Evolutionary conservation across 805 yeast genomes (phyloP), one percentile per base, ranked within the genome.

Genomic region (Zygoascus bituminiphila): DNA sequence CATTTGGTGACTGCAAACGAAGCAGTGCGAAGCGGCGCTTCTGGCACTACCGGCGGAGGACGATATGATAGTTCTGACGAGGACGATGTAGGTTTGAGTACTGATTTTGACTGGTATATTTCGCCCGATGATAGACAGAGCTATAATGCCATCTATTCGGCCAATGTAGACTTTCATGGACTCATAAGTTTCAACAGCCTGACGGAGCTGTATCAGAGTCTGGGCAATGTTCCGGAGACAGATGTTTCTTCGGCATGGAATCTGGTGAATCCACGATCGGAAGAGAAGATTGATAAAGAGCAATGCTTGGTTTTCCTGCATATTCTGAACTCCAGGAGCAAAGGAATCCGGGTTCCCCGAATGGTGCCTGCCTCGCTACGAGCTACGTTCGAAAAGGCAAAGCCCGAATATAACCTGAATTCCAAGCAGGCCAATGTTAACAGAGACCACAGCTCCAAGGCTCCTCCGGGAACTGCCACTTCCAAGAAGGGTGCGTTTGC

Each of bases 171-270:
- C 67, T 69, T 74, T 29, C 82, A 77, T 54, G 98, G 98, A 8
- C 73, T 95, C 51, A 80, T 88, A 39, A 73, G 81, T 31, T 91
- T 84, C 61, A 82, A 82, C 37, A 73, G 89, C 1, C 71, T 93
- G 50, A 69, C 76, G 9, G 82, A 77, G 25, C 72, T 93, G 40
- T 91, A 87, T 66, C 64, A 72, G 36, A 77, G 88, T 19, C 75
- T 91, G 49, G 64, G 68, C 29, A 78, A 78, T 52, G 85, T 93
- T 10, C 96, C 97, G 9, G 77, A 80, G 47, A 76, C 89, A 4
- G 98, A 89, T 64, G 74, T 88, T 5, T 78, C 88, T 24, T 82
- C 85, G 43, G 95, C 96, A 2, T 93, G 98, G 98, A 88, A 87
- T 64, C 70, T 93, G 50, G 95, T 93, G 47, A 93, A 93, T 61